Evolutionary conservation across 139 green algal genomes (phyloP), one percentile per base, ranked within the genome.

Genomic region (Chlamydomonas sp.): DNA sequence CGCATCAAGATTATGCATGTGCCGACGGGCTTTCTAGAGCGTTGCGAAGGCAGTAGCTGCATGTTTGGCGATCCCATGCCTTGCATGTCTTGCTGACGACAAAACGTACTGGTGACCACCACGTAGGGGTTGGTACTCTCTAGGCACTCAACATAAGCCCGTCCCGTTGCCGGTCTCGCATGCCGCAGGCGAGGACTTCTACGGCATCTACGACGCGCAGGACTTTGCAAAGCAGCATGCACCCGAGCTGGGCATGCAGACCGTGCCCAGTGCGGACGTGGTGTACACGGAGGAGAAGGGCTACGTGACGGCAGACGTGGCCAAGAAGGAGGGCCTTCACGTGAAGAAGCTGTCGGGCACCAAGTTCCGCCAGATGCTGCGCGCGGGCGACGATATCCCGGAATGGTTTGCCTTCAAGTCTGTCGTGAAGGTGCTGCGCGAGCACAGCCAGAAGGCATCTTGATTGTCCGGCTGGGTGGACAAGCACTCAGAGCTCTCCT

Each of bases 361-460:
- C 79, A 97, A 98, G 91, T 99, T 99, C 94, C 90, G 97, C 71
- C 92, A 99, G 90, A 98, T 99, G 96, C 94, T 99, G 88, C 93
- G 96, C 78, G 78, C 69, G 31, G 96, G 96, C 17, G 95, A 97
- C 66, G 97, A 99, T 62, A 99, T 99, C 89, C 97, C 97, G 18
- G 97, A 99, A 84, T 99, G 97, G 97, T 99, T 99, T 93, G 96
- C 97, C 9, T 99, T 99, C 94, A 98, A 97, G 90, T 91, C 71
- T 20, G 94, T 97, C 14, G 94, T 96, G 16, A 75, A 93, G 72
- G 94, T 97, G 67, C 91, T 97, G 66, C 90, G 95, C 16, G 93
- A 95, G 79, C 90, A 94, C 67, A 81, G 78, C 58, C 86, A 92
- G 86, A 62, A 91, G 58, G 31, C 31, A 49, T 49, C 31, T 49